A percentile compares a stretch with the other conserved stretches of the same genome.
Evolutionary conservation across 306 rosid species (phyloP).

Genomic region (Trichosanthes truncata): DNA sequence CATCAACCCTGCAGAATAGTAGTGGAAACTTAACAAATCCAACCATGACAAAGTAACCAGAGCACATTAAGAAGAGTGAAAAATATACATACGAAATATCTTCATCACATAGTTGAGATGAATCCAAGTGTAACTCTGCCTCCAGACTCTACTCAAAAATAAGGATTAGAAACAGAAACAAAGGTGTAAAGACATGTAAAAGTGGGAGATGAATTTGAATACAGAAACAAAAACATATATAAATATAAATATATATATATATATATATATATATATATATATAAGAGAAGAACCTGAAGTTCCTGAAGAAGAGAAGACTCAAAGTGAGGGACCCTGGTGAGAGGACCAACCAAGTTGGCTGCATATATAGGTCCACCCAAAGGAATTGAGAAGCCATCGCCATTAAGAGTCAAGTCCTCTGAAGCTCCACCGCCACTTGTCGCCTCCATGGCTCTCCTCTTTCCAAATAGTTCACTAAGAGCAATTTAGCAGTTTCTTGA

Average conservation of each 20-base stretch:
- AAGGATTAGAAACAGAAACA: background rate
- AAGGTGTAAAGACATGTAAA: background rate
- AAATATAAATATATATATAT: too few relatives aligned
- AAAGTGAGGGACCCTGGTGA: conserved; percentile 41
- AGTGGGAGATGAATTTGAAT: background rate
- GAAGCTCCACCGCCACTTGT: background rate
- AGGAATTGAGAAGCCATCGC: conserved; percentile 25
- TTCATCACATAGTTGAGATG: conserved; percentile 22
- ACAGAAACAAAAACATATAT: background rate
- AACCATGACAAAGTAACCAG: background rate
- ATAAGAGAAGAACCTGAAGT: conserved; percentile 44
- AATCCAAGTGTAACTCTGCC: conserved; percentile 32
- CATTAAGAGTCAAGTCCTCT: background rate
- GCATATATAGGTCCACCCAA: conserved; percentile 83
- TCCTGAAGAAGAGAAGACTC: conserved; percentile 33
- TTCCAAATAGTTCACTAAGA: background rate
- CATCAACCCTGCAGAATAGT: conserved; percentile 47
- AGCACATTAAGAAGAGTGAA: background rate
- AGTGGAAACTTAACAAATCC: background rate
- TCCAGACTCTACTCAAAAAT: conserved; percentile 38
- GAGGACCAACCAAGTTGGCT: conserved; percentile 42
- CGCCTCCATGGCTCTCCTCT: conserved; percentile 13
- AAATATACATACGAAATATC: conserved; percentile 44
- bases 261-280: background rate
- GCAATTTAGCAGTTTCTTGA: background rate